Percentiles rank a stretch among this genome's conserved stretches.
Evolutionary conservation across 352 stramenopile species (phyloP).

Genomic region (Globisporangium paddicum): DNA sequence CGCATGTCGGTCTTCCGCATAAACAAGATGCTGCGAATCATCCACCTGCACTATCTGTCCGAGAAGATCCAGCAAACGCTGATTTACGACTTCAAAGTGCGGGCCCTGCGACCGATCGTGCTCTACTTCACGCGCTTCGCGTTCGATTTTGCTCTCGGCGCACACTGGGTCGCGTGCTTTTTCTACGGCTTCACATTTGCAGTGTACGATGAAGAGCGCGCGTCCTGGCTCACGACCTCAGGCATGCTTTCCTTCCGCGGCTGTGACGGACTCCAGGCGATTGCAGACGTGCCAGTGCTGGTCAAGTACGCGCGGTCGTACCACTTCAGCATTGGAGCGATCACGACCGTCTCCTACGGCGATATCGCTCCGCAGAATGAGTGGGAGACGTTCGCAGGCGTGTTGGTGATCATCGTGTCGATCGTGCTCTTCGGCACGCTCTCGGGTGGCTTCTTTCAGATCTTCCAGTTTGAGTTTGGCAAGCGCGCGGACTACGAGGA

Average conservation of each 20-base stretch:
- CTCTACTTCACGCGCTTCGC: slow-evolving; percentile 18
- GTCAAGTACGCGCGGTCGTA: slow-evolving; percentile 26
- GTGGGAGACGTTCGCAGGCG: slow-evolving; percentile 21
- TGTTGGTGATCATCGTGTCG: slow-evolving; percentile 35
- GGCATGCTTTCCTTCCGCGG: slow-evolving; percentile 27
- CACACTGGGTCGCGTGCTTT: slow-evolving; percentile 24
- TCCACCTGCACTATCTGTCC: slow-evolving; percentile 13
- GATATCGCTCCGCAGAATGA: slow-evolving; percentile 37
- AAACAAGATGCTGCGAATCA: slow-evolving; percentile 19
- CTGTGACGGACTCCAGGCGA: slow-evolving; percentile 10
- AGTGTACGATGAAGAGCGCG: slow-evolving; percentile 1
- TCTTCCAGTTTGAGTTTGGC: slow-evolving; percentile 40
- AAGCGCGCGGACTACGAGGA: slow-evolving; percentile 44
- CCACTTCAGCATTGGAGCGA: slow-evolving; percentile 36
- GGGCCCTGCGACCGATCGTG: not conserved
- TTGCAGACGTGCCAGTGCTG: slow-evolving; percentile 17
- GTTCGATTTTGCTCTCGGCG: slow-evolving; percentile 20
- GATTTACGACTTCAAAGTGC: slow-evolving; percentile 15
- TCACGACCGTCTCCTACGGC: slow-evolving; percentile 37
- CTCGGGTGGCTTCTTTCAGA: slow-evolving; percentile 38
- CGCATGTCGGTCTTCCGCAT: slow-evolving; percentile 14
- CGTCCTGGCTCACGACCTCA: slow-evolving; percentile 17
- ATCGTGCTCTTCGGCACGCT: slow-evolving; percentile 38
- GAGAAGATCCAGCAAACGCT: slow-evolving; percentile 15
- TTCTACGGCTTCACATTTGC: slow-evolving; percentile 18